Base-by-base conservation (phyloP, 73 alveolate species). In the Effrenium voratum region DNA sequence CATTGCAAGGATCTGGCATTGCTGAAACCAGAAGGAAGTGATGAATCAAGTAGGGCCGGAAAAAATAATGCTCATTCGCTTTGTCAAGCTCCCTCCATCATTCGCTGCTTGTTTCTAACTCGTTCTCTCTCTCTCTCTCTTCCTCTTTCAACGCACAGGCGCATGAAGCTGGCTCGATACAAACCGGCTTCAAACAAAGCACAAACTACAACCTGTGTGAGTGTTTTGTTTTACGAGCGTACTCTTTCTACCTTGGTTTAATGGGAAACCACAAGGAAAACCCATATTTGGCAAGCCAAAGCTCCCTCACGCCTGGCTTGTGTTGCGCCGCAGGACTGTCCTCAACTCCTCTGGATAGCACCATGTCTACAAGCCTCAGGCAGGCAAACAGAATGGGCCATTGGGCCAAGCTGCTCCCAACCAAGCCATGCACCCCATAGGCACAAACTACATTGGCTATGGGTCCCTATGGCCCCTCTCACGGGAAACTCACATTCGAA, bases 321-420 rank as follows among this genome's bases (percentile, higher is more conserved):
- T 24, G 49, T 3, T 1, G 46, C 49, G 46, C 92, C 30, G 28
- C 52, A 50, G 49, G 75, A n/a, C 92, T 73, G 46, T 82, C 92
- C n/a, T 49, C 38, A 19, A 73, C 34, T 0, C 75, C 72, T 4
- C 92, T 72, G 22, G 92, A 82, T 36, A 82, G 73, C 52, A 82
- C 92, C 92, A 49, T 82, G 73, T 82, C 92, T 45, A 82, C 73
- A 36, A 82, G 92, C 92, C 92, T 82, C 32, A 24, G n/a, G 55
- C 24, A 77, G 26, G 26, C 26, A 52, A 8, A 52, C 63, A 43
- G 15, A 49, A 2, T 50, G 46, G 92, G 3, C 26, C 26, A 6
- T n/a, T 5, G 22, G 81, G 46, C 19, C 2, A 19, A 24, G 59
- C 36, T 40, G 36, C 5, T 26, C 13, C 40, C 79, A 38, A 2